Evolutionary conservation across 148 eudicot species (phyloP), one percentile per base, ranked within the genome.

Genomic region (Silene uniflora): DNA sequence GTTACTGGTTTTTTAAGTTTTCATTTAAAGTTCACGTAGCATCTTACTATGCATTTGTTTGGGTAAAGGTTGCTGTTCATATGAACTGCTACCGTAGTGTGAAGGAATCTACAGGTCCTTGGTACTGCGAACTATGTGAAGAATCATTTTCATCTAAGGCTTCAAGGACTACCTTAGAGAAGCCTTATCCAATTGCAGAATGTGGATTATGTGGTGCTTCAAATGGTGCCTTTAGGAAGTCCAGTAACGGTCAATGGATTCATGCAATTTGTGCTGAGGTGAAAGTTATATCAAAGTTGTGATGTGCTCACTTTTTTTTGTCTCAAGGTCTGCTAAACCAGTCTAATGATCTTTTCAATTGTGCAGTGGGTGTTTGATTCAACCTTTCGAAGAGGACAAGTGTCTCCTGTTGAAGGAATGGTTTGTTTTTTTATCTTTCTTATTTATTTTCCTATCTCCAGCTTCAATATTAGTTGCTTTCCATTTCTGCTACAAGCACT

Each of bases 211-310:
- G 99, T 85, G 96, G 99, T 64, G 84, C 84, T 71, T 81, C 88
- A 47, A 86, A 83, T 54, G 97, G 99, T 76, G 97, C 99, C 71
- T 92, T 95, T 78, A 92, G 99, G 77, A 95, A 90, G 84, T 86
- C 96, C 72, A 83, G 80, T 74, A 85, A 85, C 81, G 94, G 91
- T 72, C 90, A 91, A 83, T 95, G 99, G 99, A 58, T 95, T 58
- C 99, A 95, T 85, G 93, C 96, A 74, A 90, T 88, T 67, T 95
- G 99, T 83, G 97, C 97, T 61, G 99, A 95, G 92, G 99, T 95
- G 79, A 76, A 76, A 62, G 39, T 24, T 49, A 14, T 77, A 5
- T 39, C 16, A 32, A 42, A 52, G 27, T 35, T 73, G 63, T 67
- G 29, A 44, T 73, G 18, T 73, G 19, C 16, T 75, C 55, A 10